Evolutionary conservation across 768 basidiomycete species (phyloP), one percentile per base, ranked within the genome.

Genomic region (Leccinum boreale): DNA sequence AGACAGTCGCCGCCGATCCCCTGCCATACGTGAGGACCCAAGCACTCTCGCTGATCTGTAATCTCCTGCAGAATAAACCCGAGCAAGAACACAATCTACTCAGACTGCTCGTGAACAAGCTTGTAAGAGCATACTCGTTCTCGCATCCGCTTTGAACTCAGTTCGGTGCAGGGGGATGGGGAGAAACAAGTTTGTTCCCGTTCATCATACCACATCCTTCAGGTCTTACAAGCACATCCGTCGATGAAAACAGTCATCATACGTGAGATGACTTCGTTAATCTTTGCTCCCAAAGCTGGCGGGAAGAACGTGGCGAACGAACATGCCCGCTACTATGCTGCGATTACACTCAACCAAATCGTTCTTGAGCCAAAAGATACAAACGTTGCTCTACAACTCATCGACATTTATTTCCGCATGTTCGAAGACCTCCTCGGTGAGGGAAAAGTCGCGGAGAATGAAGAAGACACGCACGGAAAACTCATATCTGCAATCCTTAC

Each of bases 61-160:
- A 84, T 28, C 84, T 98, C 5, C 83, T 99, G 11, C 82, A 84
- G 31, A 89, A 89, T 58, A 94, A 94, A 65, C 94, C 96, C 0
- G 97, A 99, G 70, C 97, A 99, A 71, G 97, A 98, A 70, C 94
- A 98, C 67, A 99, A 99, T 76, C 76, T 98, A 29, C 83, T 98
- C 5, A 85, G 89, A 28, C 77, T 98, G 5, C 85, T 98, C 8
- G 93, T 94, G 33, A 96, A 98, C 78, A 98, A 98, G 71, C 83
- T 99, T 21, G 93, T 89, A 61, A 51, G 87, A 73, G 4, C 26
- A 31, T 21, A 29, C 7, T 42, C 36, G 5, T 17, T 9, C 8
- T 28, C 17, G 3, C 10, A 3, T 19, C 29, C 26, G 11, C 31
- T 14, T 50, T 50, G 42, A 58, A 45, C 35, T 1, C 35, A 21